These are phyloP conservation scores for Osmanthus fragrans DNA, from an alignment of 257 asterid genomes.

Conservation along the genomic window DNA sequence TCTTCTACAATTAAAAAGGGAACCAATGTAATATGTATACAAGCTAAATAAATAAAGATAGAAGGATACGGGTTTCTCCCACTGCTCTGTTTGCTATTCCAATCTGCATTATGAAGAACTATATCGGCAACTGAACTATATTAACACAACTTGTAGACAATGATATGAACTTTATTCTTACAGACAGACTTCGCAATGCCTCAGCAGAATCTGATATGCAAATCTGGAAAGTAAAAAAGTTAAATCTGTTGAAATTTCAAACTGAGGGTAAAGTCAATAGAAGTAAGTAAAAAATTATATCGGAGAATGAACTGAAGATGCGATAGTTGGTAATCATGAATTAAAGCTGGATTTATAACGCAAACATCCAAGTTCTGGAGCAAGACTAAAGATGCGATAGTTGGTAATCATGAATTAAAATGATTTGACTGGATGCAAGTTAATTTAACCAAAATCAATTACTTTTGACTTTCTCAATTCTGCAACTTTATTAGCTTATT, in stretches of 20 bases:
- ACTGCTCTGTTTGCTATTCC: conserved; percentile 89
- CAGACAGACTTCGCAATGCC: conserved; percentile 61
- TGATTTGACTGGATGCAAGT: not conserved
- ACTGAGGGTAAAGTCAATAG: not conserved
- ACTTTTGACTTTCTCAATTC: not conserved
- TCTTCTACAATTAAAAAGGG: not conserved
- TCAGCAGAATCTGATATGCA: conserved; percentile 53
- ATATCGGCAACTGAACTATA: conserved; percentile 19
- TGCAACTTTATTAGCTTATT: not conserved
- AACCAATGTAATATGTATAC: not conserved
- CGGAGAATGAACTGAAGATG: not conserved
- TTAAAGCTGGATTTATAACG: not conserved
- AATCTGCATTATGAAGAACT: conserved; percentile 41
- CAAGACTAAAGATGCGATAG: conserved; percentile 5
- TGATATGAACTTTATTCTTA: conserved; percentile 41
- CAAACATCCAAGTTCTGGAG: conserved; percentile 12
- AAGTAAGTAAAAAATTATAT: not conserved
- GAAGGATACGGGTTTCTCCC: conserved; percentile 86
- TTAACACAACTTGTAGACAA: conserved; percentile 7
- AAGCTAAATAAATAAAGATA: conserved; percentile 7
- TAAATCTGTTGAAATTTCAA: conserved; percentile 19
- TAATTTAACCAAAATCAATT: not conserved
- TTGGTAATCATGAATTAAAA: not conserved
- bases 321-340: too few relatives aligned
- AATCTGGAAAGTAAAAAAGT: conserved; percentile 45